A percentile compares a stretch with the other conserved stretches of the same genome.
These are phyloP conservation scores for Melampsora americana DNA, from an alignment of 1,284 basidiomycete genomes.

Conservation along the genomic window DNA sequence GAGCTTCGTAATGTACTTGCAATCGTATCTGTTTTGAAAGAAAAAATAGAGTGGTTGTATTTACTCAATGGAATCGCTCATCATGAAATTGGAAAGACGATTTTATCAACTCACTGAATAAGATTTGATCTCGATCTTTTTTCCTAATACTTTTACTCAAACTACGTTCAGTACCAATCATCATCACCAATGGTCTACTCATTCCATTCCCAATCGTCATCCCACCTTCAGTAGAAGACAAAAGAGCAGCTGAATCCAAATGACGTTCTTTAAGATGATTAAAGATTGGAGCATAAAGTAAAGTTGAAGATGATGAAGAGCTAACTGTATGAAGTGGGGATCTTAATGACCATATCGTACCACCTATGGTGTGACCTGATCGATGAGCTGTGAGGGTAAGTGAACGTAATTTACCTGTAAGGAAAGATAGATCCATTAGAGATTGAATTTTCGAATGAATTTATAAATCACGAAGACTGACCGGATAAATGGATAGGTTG, in stretches of 20 bases:
- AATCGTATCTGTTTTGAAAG: conserved; percentile 65
- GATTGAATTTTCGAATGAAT: not conserved
- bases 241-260: conserved; percentile 85
- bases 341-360: conserved; percentile 96
- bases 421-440: conserved; percentile 39
- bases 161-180: conserved; percentile 85
- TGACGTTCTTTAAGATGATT: conserved; percentile 97
- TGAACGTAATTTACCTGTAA: conserved; percentile 76
- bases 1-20: conserved; percentile 74
- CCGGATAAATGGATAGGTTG: conserved; percentile 94
- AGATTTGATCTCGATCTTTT: conserved; percentile 82
- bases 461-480: conserved; percentile 53
- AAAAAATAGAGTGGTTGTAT: conserved; percentile 36
- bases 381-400: conserved; percentile 94
- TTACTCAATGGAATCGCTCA: not conserved
- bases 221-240: conserved; percentile 65
- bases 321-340: conserved; percentile 62
- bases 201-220: conserved; percentile 71
- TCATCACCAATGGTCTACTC: conserved; percentile 81
- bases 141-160: conserved; percentile 77
- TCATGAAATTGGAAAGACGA: not conserved
- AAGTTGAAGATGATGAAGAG: conserved; percentile 73
- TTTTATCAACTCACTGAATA: conserved; percentile 65
- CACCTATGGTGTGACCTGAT: conserved; percentile 91
- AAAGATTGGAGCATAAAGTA: conserved; percentile 90